Evolutionary conservation across 164 flowering plant genomes (phyloP), one percentile per base, ranked within the genome.

Genomic region (Chimonanthus salicifolius): DNA sequence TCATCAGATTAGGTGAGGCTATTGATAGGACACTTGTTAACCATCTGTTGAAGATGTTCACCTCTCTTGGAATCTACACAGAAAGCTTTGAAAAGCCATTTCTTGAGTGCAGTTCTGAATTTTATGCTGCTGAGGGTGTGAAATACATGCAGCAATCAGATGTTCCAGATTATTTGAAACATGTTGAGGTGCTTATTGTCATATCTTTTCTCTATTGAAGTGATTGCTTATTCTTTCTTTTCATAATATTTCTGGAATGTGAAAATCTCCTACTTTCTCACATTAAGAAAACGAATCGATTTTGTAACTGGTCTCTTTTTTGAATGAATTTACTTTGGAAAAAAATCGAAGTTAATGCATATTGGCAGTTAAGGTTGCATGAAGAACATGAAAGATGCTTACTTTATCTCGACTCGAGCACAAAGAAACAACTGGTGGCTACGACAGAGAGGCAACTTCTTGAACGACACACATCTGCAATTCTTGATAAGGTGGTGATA

Each of bases 1-100:
- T 54, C 33, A 71, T 72, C 87, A 96, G 99, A 83, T 85, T 90
- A 80, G 99, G 97, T 71, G 99, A 96, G 83, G 90, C 96, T 18
- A 90, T 91, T 79, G 97, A 92, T 79, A 87, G 97, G 80, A 82
- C 96, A 7, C 95, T 94, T 44, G 87, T 96, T 73, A 90, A 88
- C 75, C 97, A 96, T 88, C 97, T 96, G 74, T 78, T 96, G 83
- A 94, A 91, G 92, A 96, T 96, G 99, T 94, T 96, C 74, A 92
- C 95, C 71, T 94, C 96, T 72, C 83, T 96, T 62, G 97, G 97
- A 77, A 92, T 96, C 70, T 96, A 96, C 78, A 71, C 89, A 71
- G 98, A 94, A 76, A 90, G 92, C 84, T 96, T 96, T 86, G 99
- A 96, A 87, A 96, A 91, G 82, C 90, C 93, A 72, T 94, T 94